Conservation (phyloP, 345 rosid genomes). For the Alliaria petiolata region DNA sequence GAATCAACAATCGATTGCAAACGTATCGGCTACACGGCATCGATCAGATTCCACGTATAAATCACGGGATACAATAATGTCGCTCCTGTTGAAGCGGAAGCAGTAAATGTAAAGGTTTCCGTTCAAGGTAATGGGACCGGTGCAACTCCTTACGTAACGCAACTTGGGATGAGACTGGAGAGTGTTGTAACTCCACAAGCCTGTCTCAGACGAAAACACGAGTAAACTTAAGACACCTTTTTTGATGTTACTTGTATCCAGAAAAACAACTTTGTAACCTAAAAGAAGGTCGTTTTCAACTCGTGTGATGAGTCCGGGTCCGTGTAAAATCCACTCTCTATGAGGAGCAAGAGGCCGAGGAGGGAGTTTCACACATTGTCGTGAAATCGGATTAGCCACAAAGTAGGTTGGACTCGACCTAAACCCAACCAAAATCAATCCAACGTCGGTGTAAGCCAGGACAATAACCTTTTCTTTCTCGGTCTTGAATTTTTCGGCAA, state of each 20-base stretch:
- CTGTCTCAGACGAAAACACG: slow-evolving; percentile 2
- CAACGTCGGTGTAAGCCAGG: neutral
- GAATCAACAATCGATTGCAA: too few species aligned
- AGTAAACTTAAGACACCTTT: neutral
- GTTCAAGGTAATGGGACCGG: slow-evolving; percentile 4
- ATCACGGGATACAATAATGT: too few species aligned
- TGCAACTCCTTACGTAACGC: too few species aligned
- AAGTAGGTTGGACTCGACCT: neutral
- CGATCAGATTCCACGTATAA: too few species aligned
- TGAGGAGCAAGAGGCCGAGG: too few species aligned
- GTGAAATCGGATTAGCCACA: neutral
- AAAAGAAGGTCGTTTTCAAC: neutral
- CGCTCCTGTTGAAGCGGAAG: neutral
- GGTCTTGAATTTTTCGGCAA: neutral
- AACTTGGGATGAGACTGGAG: neutral
- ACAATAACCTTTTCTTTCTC: neutral
- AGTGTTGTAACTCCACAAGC: neutral
- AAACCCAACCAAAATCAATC: neutral
- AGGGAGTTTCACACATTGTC: too few species aligned
- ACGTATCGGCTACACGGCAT: too few species aligned
- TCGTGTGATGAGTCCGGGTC: neutral
- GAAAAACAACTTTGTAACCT: neutral
- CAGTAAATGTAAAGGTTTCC: slow-evolving; percentile 1
- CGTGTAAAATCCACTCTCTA: too few species aligned
- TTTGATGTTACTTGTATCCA: neutral